Base-by-base conservation (phyloP, 495 filamentous ascomycete genomes). In the Neurospora intermedia region DNA sequence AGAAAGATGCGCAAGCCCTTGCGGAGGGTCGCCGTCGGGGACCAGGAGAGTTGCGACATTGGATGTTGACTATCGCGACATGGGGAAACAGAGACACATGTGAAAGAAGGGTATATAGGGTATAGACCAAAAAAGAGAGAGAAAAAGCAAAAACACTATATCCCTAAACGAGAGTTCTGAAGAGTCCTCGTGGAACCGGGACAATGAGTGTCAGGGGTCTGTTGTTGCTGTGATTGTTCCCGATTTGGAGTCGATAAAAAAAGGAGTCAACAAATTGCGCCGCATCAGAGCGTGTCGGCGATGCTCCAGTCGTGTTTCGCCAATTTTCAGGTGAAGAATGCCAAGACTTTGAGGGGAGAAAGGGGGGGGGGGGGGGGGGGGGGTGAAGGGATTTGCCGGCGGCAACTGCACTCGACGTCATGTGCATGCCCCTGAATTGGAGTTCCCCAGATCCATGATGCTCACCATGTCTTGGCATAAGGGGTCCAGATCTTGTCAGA, bases 1-100 rank as follows among this genome's bases (percentile, higher is more conserved):
- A 94, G 75, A 69, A 97, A 86, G 69, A 92, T 77, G 78, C 85
- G 81, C 80, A 92, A 84, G 77, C 83, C 83, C 85, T 87, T 84
- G 85, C 87, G 85, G 74, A 92, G 85, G 74, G 89, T 81, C 77
- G 81, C 80, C 78, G 84, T 89, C 74, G 89, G 83, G 80, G 82
- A 88, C 78, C 54, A 66, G 54, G 54, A 66, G 9, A 35, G 54
- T 66, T 66, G 54, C 54, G 54, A 66, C 54, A 66, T 66, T 66
- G 54, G 27, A 35, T 66, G 54, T 31, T 35, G 54, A 66, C 54
- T 66, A 66, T 66, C 54, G 54, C 23, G 54, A 66, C 54, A 66
- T 66, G 54, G 54, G 54, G 31, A 27, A 66, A 15, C 48, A 11
- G 15, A 15, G 48, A 59, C 1, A 59, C 48, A 59, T 13, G 46